Conservation (phyloP, 768 basidiomycete genomes). For the Lyophyllum shimeji region DNA sequence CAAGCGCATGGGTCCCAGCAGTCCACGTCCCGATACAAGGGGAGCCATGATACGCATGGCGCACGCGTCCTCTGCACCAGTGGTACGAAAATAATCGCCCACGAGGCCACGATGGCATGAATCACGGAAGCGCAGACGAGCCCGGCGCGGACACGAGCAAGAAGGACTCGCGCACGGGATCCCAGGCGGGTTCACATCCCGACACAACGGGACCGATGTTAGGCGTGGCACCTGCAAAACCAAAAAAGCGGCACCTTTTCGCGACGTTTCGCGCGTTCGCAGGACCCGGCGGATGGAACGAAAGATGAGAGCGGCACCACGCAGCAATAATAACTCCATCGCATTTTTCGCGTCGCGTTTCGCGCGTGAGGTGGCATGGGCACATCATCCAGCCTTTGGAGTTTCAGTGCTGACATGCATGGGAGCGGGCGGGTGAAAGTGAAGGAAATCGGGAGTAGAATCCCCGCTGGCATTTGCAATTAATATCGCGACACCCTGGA, state of each 20-base stretch:
- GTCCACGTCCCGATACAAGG: no score
- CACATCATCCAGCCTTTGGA: not conserved
- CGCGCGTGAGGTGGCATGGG: not conserved
- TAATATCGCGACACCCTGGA: not conserved
- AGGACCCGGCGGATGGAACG: not conserved
- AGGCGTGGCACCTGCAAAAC: not conserved
- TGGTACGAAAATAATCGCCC: not conserved
- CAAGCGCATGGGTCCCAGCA: no score
- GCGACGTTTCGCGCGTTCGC: constrained; percentile 1
- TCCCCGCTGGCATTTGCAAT: not conserved
- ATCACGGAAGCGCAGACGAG: not conserved
- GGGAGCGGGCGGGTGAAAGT: not conserved
- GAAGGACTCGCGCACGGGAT: not conserved
- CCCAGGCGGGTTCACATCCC: not conserved
- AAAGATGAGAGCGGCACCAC: not conserved
- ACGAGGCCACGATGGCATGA: not conserved
- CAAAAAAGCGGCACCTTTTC: not conserved
- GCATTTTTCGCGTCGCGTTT: not conserved
- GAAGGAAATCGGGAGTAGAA: not conserved
- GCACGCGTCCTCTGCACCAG: not conserved
- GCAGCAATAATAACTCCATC: not conserved
- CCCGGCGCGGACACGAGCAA: not conserved
- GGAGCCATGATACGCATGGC: no score
- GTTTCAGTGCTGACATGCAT: not conserved
- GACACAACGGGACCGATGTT: not conserved